These are phyloP conservation scores for Tetrahymena borealis DNA, from an alignment of 73 alveolate species.

Conservation along the genomic window DNA sequence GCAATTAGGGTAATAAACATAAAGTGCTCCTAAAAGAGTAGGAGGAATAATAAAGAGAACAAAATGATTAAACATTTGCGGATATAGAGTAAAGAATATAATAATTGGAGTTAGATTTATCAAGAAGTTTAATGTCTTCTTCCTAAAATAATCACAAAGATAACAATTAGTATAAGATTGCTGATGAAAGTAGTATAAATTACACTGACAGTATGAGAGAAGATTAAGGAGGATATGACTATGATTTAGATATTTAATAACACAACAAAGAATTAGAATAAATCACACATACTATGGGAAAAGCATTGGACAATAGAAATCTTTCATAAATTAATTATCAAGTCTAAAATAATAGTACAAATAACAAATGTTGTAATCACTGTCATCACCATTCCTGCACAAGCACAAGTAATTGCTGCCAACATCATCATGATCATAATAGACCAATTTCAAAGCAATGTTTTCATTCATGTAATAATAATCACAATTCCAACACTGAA, in stretches of 20 bases:
- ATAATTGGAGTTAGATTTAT: not conserved
- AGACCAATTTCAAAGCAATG: not conserved
- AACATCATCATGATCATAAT: too few relatives aligned
- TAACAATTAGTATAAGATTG: not conserved
- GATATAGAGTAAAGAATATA: not conserved
- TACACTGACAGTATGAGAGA: not conserved
- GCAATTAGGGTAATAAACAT: not conserved
- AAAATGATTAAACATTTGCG: not conserved
- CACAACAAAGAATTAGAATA: not conserved
- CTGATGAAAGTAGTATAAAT: not conserved
- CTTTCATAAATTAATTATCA: not conserved
- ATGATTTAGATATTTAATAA: not conserved
- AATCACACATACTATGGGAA: not conserved
- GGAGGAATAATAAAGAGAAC: not conserved
- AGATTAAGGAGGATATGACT: not conserved
- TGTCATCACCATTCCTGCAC: too few relatives aligned
- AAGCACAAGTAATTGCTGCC: too few relatives aligned
- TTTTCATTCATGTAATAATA: not conserved
- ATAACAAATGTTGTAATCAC: too few relatives aligned
- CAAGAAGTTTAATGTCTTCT: not conserved
- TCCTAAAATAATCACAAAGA: not conserved
- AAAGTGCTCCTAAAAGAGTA: not conserved
- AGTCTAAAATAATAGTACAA: too few relatives aligned
- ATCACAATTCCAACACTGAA: not conserved
- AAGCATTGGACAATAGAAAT: not conserved